These are phyloP conservation scores for Fusarium siculi DNA, from an alignment of 2,329 filamentous ascomycete species.

Conservation along the genomic window DNA sequence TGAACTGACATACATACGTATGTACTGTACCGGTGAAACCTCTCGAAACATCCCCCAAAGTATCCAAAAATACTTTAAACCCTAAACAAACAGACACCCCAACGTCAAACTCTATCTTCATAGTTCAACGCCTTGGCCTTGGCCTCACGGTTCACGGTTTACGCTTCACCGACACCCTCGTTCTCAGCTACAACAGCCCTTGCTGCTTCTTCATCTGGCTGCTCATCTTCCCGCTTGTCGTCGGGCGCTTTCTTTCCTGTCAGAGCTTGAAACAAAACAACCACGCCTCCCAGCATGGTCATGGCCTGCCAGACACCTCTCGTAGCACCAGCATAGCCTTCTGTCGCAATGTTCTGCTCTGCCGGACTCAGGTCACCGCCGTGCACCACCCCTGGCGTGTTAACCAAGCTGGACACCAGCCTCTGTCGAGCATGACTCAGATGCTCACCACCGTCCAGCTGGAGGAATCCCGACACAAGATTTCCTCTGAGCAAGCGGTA, in stretches of 20 bases:
- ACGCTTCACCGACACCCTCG: slow-evolving; percentile 48
- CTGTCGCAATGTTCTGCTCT: slow-evolving; percentile 59
- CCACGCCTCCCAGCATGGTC: slow-evolving; percentile 54
- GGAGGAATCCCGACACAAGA: slow-evolving; percentile 67
- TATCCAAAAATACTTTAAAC: slow-evolving; percentile 1
- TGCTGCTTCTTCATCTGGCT: slow-evolving; percentile 47
- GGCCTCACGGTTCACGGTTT: background rate
- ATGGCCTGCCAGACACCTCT: slow-evolving; percentile 60
- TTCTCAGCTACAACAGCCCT: slow-evolving; percentile 42
- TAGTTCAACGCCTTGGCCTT: slow-evolving; percentile 1
- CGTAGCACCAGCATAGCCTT: slow-evolving; percentile 59
- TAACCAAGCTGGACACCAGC: slow-evolving; percentile 60
- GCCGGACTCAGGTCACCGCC: slow-evolving; percentile 52
- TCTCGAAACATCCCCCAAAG: background rate
- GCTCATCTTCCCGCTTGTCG: slow-evolving; percentile 58
- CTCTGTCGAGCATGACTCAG: slow-evolving; percentile 49
- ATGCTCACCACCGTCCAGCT: slow-evolving; percentile 53
- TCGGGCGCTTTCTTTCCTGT: slow-evolving; percentile 63
- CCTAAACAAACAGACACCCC: background rate
- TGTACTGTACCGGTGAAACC: background rate
- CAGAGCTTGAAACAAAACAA: slow-evolving; percentile 59
- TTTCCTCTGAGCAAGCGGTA: slow-evolving; percentile 66
- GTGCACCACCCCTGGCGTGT: slow-evolving; percentile 62
- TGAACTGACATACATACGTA: background rate
- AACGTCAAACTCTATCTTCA: background rate